These are phyloP conservation scores for Mrakia gelida DNA, from an alignment of 768 basidiomycete genomes.

Conservation along the genomic window DNA sequence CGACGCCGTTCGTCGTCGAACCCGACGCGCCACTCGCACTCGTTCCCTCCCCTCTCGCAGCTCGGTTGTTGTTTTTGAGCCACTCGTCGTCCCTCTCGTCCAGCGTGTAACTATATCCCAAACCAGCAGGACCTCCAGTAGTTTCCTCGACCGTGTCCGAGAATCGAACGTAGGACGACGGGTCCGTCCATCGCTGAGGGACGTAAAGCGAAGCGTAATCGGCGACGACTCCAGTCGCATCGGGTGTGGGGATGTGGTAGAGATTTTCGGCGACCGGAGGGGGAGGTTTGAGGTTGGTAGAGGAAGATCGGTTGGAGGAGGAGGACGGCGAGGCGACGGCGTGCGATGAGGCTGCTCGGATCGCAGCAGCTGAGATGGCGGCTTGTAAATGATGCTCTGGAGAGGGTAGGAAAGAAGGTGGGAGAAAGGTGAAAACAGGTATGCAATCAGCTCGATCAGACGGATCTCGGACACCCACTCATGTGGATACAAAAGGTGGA, in stretches of 20 bases:
- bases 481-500: not conserved
- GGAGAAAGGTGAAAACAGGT: not conserved
- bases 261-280: slow-evolving; percentile 42
- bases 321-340: slow-evolving; percentile 33
- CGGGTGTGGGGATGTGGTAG: slow-evolving; percentile 83
- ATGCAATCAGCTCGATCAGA: not conserved
- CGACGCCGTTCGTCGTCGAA: slow-evolving; percentile 49
- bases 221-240: slow-evolving; percentile 68
- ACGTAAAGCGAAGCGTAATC: slow-evolving; percentile 77
- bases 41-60: slow-evolving; percentile 47
- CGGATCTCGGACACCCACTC: not conserved
- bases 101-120: slow-evolving; percentile 81
- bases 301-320: slow-evolving; percentile 24
- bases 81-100: slow-evolving; percentile 94
- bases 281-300: slow-evolving; percentile 44
- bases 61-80: slow-evolving; percentile 77
- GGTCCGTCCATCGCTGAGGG: slow-evolving; percentile 65
- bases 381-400: slow-evolving; percentile 49
- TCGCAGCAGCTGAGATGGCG: slow-evolving; percentile 46
- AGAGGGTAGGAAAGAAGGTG: not conserved
- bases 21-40: slow-evolving; percentile 58
- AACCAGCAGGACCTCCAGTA: slow-evolving; percentile 47
- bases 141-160: slow-evolving; percentile 73
- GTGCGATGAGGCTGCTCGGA: slow-evolving; percentile 39
- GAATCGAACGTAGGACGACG: slow-evolving; percentile 68